Percentiles rank a stretch among this genome's conserved stretches.
Evolutionary conservation across 2,329 filamentous ascomycete genomes (phyloP).

Genomic region (Rasamsonia emersonii): DNA sequence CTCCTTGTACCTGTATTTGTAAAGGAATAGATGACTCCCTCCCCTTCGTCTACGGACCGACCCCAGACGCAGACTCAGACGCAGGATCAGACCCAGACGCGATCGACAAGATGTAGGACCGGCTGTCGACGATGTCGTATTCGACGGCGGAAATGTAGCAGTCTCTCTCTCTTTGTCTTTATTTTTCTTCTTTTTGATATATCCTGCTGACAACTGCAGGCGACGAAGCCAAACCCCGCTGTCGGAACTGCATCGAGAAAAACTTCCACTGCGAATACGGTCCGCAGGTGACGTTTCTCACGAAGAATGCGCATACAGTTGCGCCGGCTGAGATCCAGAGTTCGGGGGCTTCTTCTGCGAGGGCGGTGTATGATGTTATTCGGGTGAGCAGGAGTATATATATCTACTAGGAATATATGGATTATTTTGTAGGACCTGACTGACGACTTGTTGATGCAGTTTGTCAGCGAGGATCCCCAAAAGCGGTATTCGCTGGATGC

Average conservation of each 20-base stretch:
- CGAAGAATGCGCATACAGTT: conserved; percentile 41
- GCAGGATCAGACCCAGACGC: no score
- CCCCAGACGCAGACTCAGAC: no score
- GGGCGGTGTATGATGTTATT: conserved; percentile 14
- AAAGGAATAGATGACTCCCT: no score
- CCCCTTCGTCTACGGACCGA: no score
- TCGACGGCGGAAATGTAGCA: conserved; percentile 34
- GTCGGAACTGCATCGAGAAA: conserved; percentile 40
- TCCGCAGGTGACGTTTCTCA: conserved; percentile 39
- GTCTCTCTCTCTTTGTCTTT: neutral
- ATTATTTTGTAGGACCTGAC: neutral
- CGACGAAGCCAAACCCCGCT: conserved; percentile 44
- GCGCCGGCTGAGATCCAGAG: conserved; percentile 10
- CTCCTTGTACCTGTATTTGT: no score
- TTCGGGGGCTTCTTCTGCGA: neutral
- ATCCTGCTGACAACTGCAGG: conserved; percentile 22
- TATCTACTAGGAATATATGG: neutral
- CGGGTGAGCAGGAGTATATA: conserved; percentile 9
- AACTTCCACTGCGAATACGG: conserved; percentile 44
- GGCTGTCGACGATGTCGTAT: conserved; percentile 44
- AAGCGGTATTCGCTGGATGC: no score
- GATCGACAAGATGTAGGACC: conserved; percentile 25
- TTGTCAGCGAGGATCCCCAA: conserved; percentile 21
- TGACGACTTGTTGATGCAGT: conserved; percentile 12
- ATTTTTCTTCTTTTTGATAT: neutral